Percentiles rank a stretch among this genome's conserved stretches.
phyloP scores from a whole-genome alignment of 345 rosid genomes.

The Euphorbia peplus region DNA sequence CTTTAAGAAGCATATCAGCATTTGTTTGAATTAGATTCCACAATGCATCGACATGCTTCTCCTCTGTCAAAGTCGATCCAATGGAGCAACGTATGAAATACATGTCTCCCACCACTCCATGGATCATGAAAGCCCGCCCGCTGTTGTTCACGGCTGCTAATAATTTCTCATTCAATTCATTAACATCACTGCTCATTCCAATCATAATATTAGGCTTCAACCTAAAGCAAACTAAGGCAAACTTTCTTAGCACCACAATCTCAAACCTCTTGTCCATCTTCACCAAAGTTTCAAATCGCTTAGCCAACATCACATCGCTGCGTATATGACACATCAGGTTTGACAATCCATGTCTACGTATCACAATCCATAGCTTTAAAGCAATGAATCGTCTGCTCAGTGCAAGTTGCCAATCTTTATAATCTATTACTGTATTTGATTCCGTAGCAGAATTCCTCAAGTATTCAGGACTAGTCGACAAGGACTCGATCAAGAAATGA shows the following conservation, averaged over 20 bases:
- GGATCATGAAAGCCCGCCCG: constrained; percentile 25
- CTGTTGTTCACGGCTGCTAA: constrained; percentile 25
- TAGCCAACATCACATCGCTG: constrained; percentile 20
- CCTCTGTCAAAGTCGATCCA: no score
- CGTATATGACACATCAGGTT: constrained; percentile 24
- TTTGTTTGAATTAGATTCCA: no score
- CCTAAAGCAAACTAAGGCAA: no score
- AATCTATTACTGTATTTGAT: constrained; percentile 20
- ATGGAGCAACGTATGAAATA: constrained; percentile 5
- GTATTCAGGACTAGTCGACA: constrained; percentile 10
- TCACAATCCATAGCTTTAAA: constrained; percentile 37
- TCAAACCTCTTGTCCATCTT: constrained; percentile 19
- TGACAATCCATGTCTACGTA: constrained; percentile 26
- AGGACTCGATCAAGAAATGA: constrained; percentile 1
- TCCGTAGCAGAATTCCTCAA: no score
- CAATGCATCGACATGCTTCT: no score
- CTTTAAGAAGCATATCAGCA: no score
- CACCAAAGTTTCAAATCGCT: constrained; percentile 11
- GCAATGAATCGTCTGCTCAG: constrained; percentile 31
- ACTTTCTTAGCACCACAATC: constrained; percentile 11
- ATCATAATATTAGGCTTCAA: constrained; percentile 5
- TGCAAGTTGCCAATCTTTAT: constrained; percentile 37
- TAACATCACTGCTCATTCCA: not conserved
- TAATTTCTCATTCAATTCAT: constrained; percentile 12
- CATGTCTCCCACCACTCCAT: constrained; percentile 22